Evolutionary conservation across 345 rosid genomes (phyloP).

Genomic region (Hevea brasiliensis): DNA sequence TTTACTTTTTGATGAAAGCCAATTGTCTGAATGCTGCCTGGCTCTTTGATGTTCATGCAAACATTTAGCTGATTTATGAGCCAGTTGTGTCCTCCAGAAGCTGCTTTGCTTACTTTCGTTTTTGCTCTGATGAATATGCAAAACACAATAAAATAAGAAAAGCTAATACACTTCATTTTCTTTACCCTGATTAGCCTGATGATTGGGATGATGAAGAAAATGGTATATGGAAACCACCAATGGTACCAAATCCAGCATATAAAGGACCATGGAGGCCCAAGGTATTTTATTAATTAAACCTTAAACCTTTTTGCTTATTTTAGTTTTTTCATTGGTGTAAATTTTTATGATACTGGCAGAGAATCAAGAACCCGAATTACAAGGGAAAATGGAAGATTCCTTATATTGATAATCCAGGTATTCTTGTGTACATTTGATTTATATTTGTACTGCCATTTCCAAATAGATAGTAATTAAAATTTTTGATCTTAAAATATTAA

Average conservation of each 20-base stretch:
- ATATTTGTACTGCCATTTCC: background rate
- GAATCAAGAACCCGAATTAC: conserved; percentile 86
- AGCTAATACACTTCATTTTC: background rate
- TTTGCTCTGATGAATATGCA: background rate
- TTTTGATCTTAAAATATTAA: background rate
- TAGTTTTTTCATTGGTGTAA: background rate
- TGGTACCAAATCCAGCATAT: conserved; percentile 46
- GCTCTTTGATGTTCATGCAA: background rate
- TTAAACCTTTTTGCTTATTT: conserved; percentile 2
- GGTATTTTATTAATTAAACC: conserved; percentile 17
- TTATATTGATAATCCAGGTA: conserved; percentile 93
- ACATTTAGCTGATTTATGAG: background rate
- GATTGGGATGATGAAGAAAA: conserved; percentile 50
- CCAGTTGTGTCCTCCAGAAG: background rate
- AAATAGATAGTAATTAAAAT: background rate
- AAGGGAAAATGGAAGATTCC: conserved; percentile 94
- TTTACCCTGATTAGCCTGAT: conserved; percentile 33
- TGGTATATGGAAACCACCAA: conserved; percentile 48
- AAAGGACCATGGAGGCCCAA: conserved; percentile 52
- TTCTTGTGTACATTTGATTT: background rate
- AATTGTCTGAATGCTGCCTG: background rate
- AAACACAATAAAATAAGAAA: background rate
- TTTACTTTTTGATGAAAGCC: background rate
- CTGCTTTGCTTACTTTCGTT: background rate
- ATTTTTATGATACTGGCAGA: conserved; percentile 38